phyloP scores from a whole-genome alignment of 2,329 filamentous ascomycete species.

The Apiospora kogelbergensis region DNA sequence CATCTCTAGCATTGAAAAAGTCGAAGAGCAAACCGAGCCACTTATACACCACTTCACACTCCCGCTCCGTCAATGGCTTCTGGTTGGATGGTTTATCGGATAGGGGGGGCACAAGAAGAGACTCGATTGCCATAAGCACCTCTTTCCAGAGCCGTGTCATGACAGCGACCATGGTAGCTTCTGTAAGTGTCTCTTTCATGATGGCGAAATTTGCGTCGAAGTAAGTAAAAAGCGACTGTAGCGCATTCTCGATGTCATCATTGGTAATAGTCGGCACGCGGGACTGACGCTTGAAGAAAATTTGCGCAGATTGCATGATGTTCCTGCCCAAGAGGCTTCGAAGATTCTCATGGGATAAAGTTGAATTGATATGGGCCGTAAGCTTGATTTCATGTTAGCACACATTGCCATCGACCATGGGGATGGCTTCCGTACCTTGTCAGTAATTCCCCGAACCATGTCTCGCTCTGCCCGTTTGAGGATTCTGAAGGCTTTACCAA shows the following conservation, averaged over 20 bases:
- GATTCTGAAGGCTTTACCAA: constrained; percentile 93
- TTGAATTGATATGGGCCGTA: constrained; percentile 87
- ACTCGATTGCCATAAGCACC: constrained; percentile 87
- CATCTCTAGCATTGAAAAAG: constrained; percentile 93
- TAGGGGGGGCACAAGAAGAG: constrained; percentile 84
- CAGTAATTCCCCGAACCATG: constrained; percentile 97
- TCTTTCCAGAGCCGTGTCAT: constrained; percentile 99
- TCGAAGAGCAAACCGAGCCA: constrained; percentile 89
- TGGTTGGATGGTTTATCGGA: constrained; percentile 93
- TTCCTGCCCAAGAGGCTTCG: constrained; percentile 69
- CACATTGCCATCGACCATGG: constrained; percentile 12
- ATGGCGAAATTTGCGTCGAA: constrained; percentile 99
- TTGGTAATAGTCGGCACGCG: constrained; percentile 60
- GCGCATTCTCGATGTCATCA: constrained; percentile 74
- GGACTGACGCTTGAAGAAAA: constrained; percentile 50
- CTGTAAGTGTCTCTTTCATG: constrained; percentile 95
- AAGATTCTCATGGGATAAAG: constrained; percentile 80
- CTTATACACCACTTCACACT: constrained; percentile 91
- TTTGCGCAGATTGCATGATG: constrained; percentile 40
- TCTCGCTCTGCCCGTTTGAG: constrained; percentile 94
- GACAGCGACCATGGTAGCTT: constrained; percentile 95
- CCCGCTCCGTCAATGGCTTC: constrained; percentile 77
- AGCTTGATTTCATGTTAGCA: constrained; percentile 53
- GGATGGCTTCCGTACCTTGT: constrained; percentile 66
- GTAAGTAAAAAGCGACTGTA: constrained; percentile 85